Base-by-base conservation (phyloP, 176 grass and related monocot genomes). In the Oryza brachyantha region DNA sequence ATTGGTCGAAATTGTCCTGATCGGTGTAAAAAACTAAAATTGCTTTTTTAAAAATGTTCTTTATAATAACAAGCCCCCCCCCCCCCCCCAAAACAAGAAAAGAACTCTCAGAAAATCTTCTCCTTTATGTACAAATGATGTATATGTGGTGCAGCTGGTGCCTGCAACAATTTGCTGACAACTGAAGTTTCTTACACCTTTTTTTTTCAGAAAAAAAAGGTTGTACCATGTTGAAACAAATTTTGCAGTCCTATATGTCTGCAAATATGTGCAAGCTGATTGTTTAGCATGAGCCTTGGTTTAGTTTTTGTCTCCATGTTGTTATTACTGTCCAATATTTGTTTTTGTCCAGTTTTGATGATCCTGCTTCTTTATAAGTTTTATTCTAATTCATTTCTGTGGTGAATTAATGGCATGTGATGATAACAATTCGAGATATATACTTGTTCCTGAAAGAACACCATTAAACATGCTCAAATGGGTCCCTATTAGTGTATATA, bases 391-490 rank as follows among this genome's bases (percentile, higher is more conserved):
- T 16, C 61, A 35, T 29, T 45, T 61, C 11, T 43, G 1, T 60
- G 10, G 22, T 43, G 12, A 62, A 61, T 60, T 24, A 45, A 14
- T 46, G 39, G 22, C 39, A 45, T 29, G 12, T n/a, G 28, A 36
- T 36, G 29, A 61, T 61, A 67, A 62, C 34, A 22, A 13, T 68
- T 59, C 16, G 25, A 41, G 2, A 16, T 45, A 6, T 14, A 68
- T 42, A 21, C n/a, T 35, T 5, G 4, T 84, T 76, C 39, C 69
- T n/a, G 29, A 69, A 84, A 50, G n/a, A 58, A 61, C 68, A 70
- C 13, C 1, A 13, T 12, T 26, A 2, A n/a, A 26, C 25, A 37
- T 48, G 29, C 28, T 77, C 29, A 78, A 11, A 17, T 41, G 54
- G 26, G 70, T 64, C 32, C 35, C 42, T 50, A 8, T 31, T 6